Conservation (phyloP, 805 yeast species). For the Yamadazyma takamatsuzukensis region DNA sequence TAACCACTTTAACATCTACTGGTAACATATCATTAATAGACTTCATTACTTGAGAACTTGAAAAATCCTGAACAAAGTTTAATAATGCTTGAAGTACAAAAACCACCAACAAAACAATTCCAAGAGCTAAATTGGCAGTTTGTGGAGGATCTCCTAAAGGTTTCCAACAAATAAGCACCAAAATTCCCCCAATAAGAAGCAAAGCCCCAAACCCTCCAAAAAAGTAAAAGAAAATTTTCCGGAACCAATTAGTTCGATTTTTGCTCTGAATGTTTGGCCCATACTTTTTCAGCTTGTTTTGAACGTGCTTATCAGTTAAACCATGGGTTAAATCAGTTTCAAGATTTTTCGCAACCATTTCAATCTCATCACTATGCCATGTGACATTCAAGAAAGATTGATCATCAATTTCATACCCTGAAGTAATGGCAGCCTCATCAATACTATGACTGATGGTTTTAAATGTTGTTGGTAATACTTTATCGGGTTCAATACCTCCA, state of each 20-base stretch:
- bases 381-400: constrained; percentile 21
- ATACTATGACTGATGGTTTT: constrained; percentile 35
- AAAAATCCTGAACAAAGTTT: constrained; percentile 46
- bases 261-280: constrained; percentile 38
- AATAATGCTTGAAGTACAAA: constrained; percentile 41
- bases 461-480: constrained; percentile 38
- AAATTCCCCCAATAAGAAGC: constrained; percentile 38
- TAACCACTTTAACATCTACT: constrained; percentile 26
- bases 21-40: constrained; percentile 45
- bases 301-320: constrained; percentile 14
- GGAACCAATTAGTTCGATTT: constrained; percentile 29
- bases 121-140: constrained; percentile 40
- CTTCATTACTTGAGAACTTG: constrained; percentile 45
- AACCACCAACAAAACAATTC: constrained; percentile 37
- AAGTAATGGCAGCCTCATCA: constrained; percentile 13
- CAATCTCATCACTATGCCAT: constrained; percentile 26
- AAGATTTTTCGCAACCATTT: constrained; percentile 19
- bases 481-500: too few relatives aligned
- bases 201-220: constrained; percentile 50
- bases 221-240: constrained; percentile 33
- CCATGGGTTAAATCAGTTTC: constrained; percentile 19
- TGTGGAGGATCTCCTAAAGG: constrained; percentile 48
- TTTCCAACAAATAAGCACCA: constrained; percentile 43
- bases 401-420: constrained; percentile 13
- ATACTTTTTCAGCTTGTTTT: constrained; percentile 14